Conservation (phyloP, 2,329 filamentous ascomycete genomes). For the Pseudogymnoascus sp. region DNA sequence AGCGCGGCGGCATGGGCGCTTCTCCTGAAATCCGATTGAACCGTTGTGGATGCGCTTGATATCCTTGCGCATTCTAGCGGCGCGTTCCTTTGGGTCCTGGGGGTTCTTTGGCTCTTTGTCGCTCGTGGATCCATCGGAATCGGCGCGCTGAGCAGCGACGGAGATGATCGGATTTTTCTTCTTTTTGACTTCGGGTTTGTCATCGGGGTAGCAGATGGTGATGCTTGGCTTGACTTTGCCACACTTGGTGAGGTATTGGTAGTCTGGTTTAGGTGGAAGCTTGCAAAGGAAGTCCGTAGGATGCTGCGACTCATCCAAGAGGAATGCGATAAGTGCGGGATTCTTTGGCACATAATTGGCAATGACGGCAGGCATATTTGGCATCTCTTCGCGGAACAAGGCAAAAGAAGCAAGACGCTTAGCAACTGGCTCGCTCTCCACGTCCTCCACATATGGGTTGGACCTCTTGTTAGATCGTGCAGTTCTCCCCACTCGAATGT, state of each 20-base stretch:
- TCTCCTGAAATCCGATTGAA: not conserved
- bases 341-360: not conserved
- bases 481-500: too few relatives aligned
- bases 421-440: not conserved
- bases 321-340: not conserved
- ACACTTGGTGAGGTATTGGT: slow-evolving; percentile 14
- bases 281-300: slow-evolving; percentile 16
- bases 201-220: not conserved
- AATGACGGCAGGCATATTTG: not conserved
- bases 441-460: not conserved
- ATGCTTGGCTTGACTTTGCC: slow-evolving; percentile 14
- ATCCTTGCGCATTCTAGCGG: not conserved
- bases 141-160: slow-evolving; percentile 9
- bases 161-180: slow-evolving; percentile 17
- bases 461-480: too few relatives aligned
- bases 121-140: not conserved
- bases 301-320: not conserved
- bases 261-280: slow-evolving; percentile 13
- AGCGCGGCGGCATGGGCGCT: not conserved
- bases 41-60: not conserved
- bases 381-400: not conserved
- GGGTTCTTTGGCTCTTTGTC: not conserved
- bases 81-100: not conserved
- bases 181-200: not conserved
- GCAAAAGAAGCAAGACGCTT: not conserved